Conservation (phyloP, 805 yeast genomes). For the Myxozyma melibiosi region DNA sequence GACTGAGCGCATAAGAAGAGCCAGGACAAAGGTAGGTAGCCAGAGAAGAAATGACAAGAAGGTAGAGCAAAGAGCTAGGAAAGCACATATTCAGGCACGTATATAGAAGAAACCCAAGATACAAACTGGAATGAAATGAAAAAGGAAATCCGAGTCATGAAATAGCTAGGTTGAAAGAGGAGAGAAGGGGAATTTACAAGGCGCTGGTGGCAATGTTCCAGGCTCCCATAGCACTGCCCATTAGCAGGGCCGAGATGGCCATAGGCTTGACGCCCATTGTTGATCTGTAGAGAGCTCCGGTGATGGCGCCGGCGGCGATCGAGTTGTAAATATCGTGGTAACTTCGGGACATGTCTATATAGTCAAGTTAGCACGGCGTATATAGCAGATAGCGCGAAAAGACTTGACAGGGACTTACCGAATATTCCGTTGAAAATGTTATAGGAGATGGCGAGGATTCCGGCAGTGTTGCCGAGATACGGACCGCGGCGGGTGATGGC, state of each 20-base stretch:
- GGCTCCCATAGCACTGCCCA: constrained; percentile 29
- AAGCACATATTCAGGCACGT: too few species aligned
- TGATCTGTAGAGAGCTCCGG: constrained; percentile 90
- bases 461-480: constrained; percentile 90
- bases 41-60: too few species aligned
- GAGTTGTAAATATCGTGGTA: constrained; percentile 86
- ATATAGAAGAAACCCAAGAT: constrained; percentile 1
- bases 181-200: constrained; percentile 1
- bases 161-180: too few species aligned
- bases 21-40: too few species aligned
- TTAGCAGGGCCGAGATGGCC: constrained; percentile 73
- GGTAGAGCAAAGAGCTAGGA: too few species aligned
- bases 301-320: constrained; percentile 81
- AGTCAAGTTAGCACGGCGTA: neutral
- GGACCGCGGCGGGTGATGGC: constrained; percentile 96
- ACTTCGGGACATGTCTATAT: constrained; percentile 77
- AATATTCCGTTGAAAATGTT: constrained; percentile 74
- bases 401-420: constrained; percentile 11
- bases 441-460: constrained; percentile 87
- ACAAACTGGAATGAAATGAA: too few species aligned
- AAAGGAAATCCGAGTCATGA: too few species aligned
- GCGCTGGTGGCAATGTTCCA: constrained; percentile 24
- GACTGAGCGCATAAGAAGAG: too few species aligned
- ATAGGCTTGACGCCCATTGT: constrained; percentile 83
- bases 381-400: too few species aligned